Evolutionary conservation across 768 basidiomycete genomes (phyloP).

Genomic region (Dioszegia aurantiaca): DNA sequence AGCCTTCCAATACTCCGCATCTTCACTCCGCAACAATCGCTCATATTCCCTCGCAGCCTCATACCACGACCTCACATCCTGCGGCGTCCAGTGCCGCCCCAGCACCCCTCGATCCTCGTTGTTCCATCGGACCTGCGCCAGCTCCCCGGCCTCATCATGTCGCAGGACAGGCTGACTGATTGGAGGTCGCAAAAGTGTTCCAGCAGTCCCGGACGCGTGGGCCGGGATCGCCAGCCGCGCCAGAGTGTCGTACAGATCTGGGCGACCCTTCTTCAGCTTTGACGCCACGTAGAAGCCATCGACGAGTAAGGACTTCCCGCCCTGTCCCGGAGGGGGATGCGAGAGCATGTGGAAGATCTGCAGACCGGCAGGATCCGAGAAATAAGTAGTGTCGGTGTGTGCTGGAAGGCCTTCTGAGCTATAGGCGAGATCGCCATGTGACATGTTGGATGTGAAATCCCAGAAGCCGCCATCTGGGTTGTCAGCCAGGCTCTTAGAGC

Average conservation of each 20-base stretch:
- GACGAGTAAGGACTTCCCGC: slow-evolving; percentile 86
- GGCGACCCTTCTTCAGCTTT: slow-evolving; percentile 68
- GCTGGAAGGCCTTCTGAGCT: slow-evolving; percentile 80
- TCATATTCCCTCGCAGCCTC: slow-evolving; percentile 78
- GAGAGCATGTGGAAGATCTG: slow-evolving; percentile 93
- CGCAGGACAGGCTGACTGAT: slow-evolving; percentile 69
- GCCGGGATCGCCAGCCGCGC: slow-evolving; percentile 68
- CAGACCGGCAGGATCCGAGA: slow-evolving; percentile 91
- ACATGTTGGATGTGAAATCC: slow-evolving; percentile 90
- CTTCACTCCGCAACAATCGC: slow-evolving; percentile 66
- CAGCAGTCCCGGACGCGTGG: slow-evolving; percentile 80
- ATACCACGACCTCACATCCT: slow-evolving; percentile 78
- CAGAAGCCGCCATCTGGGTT: slow-evolving; percentile 83
- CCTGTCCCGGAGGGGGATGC: slow-evolving; percentile 63
- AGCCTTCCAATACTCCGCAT: slow-evolving; percentile 89
- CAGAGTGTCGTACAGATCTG: slow-evolving; percentile 67
- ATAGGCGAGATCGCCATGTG: slow-evolving; percentile 91
- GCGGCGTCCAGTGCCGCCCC: slow-evolving; percentile 56
- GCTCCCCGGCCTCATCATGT: slow-evolving; percentile 65
- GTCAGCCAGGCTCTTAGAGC: background rate
- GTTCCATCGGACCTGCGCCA: slow-evolving; percentile 85
- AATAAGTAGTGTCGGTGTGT: slow-evolving; percentile 74
- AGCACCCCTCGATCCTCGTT: slow-evolving; percentile 88
- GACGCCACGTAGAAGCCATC: slow-evolving; percentile 92
- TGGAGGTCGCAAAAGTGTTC: slow-evolving; percentile 55